Evolutionary conservation across 495 filamentous ascomycete species (phyloP).

Genomic region (Penicillium longicatenatum): DNA sequence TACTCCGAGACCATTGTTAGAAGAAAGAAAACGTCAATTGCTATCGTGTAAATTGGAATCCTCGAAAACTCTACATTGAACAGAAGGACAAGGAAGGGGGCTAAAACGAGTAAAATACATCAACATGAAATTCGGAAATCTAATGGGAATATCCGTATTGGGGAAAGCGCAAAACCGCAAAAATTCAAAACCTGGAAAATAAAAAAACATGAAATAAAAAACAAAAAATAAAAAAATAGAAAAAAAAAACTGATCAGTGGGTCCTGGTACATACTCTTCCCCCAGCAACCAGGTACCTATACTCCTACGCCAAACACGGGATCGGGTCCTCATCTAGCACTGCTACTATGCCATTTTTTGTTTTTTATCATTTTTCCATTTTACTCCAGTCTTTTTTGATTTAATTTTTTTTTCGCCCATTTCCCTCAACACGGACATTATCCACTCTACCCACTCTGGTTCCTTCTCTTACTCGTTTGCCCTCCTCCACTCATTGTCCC

Average conservation of each 20-base stretch:
- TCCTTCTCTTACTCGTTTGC: slow-evolving; percentile 22
- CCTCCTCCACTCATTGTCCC: slow-evolving; percentile 13
- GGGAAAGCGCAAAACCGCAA: not conserved
- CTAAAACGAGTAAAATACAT: no score
- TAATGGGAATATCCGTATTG: no score
- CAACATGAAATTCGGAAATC: no score
- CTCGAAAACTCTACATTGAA: not conserved
- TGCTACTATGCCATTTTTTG: slow-evolving; percentile 2
- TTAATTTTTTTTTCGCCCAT: slow-evolving; percentile 18
- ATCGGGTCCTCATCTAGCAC: slow-evolving; percentile 1
- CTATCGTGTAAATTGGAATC: not conserved
- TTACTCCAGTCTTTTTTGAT: slow-evolving; percentile 12
- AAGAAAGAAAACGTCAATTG: not conserved
- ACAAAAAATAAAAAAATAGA: slow-evolving; percentile 1
- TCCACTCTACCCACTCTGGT: slow-evolving; percentile 31
- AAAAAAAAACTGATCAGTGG: slow-evolving; percentile 5
- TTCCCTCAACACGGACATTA: slow-evolving; percentile 22
- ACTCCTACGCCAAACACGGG: slow-evolving; percentile 8
- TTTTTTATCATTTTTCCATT: slow-evolving; percentile 14
- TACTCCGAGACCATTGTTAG: not conserved
- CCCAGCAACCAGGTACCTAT: slow-evolving; percentile 13
- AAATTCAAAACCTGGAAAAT: slow-evolving; percentile 4
- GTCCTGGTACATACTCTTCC: slow-evolving; percentile 3
- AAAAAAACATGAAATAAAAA: slow-evolving; percentile 6
- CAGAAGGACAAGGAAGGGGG: no score